Conservation (phyloP, 2,329 filamentous ascomycete genomes). For the Hypomyces rosellus region DNA sequence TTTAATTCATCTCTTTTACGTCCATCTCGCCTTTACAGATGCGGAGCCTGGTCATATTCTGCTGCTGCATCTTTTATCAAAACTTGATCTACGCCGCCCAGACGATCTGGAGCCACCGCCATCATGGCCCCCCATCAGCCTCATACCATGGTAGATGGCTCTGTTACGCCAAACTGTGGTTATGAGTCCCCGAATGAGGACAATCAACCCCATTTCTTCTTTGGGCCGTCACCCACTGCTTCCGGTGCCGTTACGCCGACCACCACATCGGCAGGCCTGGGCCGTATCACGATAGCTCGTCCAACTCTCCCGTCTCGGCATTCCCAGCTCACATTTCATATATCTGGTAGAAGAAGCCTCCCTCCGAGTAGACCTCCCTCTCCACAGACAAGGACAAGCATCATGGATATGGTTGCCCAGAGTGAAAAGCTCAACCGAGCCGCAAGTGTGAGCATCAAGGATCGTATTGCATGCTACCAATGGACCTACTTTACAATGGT, state of each 20-base stretch:
- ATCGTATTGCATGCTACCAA: slow-evolving; percentile 46
- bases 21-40: slow-evolving; percentile 44
- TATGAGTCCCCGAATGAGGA: slow-evolving; percentile 35
- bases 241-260: slow-evolving; percentile 5
- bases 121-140: slow-evolving; percentile 28
- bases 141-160: slow-evolving; percentile 8
- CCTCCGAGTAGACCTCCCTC: background rate
- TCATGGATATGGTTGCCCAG: background rate
- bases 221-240: slow-evolving; percentile 13
- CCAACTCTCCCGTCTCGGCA: background rate
- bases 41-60: slow-evolving; percentile 42
- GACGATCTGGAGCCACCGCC: slow-evolving; percentile 38
- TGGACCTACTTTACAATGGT: slow-evolving; percentile 73
- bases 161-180: slow-evolving; percentile 14
- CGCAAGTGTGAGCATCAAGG: slow-evolving; percentile 38
- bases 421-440: slow-evolving; percentile 4
- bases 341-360: too few relatives aligned
- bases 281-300: background rate
- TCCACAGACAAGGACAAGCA: slow-evolving; percentile 1
- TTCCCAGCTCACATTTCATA: background rate
- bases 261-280: slow-evolving; percentile 3
- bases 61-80: slow-evolving; percentile 42
- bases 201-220: slow-evolving; percentile 23
- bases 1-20: slow-evolving; percentile 47
- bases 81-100: slow-evolving; percentile 40